Conservation (phyloP, 768 basidiomycete genomes). For the Russula olivacea region DNA sequence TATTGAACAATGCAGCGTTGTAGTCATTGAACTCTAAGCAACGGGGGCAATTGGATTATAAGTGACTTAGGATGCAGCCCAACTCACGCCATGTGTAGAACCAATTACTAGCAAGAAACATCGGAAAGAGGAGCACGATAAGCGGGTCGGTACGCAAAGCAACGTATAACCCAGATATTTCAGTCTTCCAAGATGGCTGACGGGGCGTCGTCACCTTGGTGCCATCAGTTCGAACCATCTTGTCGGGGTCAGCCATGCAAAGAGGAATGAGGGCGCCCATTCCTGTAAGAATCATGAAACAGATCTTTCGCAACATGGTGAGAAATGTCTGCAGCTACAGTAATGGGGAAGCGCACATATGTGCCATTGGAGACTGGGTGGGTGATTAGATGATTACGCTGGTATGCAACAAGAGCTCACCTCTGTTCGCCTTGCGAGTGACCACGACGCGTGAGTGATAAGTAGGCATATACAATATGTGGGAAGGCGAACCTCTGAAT, state of each 20-base stretch:
- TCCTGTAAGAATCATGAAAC: conserved; percentile 64
- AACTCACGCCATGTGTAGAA: conserved; percentile 79
- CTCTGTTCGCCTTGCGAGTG: conserved; percentile 29
- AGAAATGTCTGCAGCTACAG: neutral
- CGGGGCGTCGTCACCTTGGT: conserved; percentile 55
- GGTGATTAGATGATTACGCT: neutral
- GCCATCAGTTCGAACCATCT: conserved; percentile 71
- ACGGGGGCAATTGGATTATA: neutral
- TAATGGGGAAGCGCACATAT: conserved; percentile 45
- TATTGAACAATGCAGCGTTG: conserved; percentile 76
- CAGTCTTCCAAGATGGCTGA: conserved; percentile 73
- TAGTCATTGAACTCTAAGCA: conserved; percentile 67
- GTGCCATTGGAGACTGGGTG: conserved; percentile 60
- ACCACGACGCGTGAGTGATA: neutral
- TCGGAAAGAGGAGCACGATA: conserved; percentile 73
- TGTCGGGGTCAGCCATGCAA: conserved; percentile 64
- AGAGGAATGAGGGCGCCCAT: conserved; percentile 63
- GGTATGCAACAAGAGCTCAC: conserved; percentile 23
- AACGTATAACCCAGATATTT: conserved; percentile 62
- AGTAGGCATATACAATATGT: neutral
- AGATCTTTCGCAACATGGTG: conserved; percentile 44
- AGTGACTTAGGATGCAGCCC: neutral
- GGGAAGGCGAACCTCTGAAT: conserved; percentile 45
- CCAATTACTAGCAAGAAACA: conserved; percentile 82
- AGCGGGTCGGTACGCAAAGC: conserved; percentile 64